Conservation (phyloP, 139 green algal species). For the Ettlia oleoabundans region DNA sequence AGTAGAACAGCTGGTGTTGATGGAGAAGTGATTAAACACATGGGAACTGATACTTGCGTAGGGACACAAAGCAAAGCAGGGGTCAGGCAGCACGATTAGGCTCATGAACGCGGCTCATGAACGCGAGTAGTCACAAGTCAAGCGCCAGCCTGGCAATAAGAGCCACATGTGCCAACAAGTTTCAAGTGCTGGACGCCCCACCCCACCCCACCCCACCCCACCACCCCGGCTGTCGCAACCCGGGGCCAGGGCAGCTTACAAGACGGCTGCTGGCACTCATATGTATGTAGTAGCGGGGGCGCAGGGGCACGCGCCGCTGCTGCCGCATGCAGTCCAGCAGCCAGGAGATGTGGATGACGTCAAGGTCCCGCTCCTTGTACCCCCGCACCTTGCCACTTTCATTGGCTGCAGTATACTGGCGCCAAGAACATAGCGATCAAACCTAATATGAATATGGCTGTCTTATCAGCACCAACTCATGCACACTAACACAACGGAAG, state of each 20-base stretch:
- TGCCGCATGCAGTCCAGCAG: slow-evolving; percentile 11
- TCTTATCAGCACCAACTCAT: no score
- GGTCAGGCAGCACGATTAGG: no score
- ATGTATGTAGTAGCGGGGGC: slow-evolving; percentile 15
- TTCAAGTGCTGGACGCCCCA: no score
- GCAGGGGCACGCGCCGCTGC: not conserved
- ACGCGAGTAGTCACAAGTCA: not conserved
- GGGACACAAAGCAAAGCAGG: not conserved
- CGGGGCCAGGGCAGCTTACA: not conserved
- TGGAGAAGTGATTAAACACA: not conserved
- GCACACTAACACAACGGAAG: not conserved
- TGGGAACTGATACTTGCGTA: not conserved
- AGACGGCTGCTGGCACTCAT: slow-evolving; percentile 4
- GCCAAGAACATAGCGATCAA: not conserved
- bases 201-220: no score
- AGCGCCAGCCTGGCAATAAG: not conserved
- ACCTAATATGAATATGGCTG: not conserved
- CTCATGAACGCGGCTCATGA: no score
- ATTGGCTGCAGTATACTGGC: not conserved
- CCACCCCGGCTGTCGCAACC: no score
- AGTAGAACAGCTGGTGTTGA: not conserved
- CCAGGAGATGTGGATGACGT: slow-evolving; percentile 20
- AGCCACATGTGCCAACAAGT: no score
- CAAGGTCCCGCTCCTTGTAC: not conserved
- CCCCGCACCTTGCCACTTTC: not conserved